These are phyloP conservation scores for Fraxinus ornus DNA, from an alignment of 305 asterid genomes.

Conservation along the genomic window DNA sequence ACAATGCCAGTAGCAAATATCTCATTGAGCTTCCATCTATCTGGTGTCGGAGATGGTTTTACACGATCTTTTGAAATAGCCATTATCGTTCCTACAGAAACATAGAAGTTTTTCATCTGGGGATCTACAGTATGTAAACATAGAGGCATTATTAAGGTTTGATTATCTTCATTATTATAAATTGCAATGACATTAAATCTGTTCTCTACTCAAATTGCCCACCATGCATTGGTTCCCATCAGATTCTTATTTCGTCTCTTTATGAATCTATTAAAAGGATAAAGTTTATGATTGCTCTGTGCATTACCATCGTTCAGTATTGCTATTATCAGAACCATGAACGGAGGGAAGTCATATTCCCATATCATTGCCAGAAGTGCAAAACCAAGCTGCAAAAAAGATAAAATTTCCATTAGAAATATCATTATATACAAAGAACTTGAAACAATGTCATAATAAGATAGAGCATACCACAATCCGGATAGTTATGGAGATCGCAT, in stretches of 20 bases:
- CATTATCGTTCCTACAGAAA: conserved; percentile 30
- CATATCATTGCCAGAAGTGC: conserved; percentile 35
- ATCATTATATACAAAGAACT: background rate
- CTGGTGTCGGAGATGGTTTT: conserved; percentile 31
- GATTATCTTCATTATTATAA: background rate
- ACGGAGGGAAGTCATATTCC: conserved; percentile 35
- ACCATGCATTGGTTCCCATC: background rate
- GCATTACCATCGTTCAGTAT: conserved; percentile 34
- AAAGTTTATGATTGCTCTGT: background rate
- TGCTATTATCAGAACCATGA: conserved; percentile 40
- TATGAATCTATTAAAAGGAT: background rate
- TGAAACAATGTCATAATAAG: background rate
- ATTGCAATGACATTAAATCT: background rate
- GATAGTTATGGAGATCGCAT: conserved; percentile 34
- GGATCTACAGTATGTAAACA: background rate
- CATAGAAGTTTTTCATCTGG: background rate
- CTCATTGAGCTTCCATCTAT: conserved; percentile 31
- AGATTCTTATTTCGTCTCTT: background rate
- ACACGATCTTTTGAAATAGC: conserved; percentile 35
- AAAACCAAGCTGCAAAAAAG: conserved; percentile 27
- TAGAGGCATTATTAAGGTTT: background rate
- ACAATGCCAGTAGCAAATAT: conserved; percentile 34
- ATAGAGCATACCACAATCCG: conserved; percentile 33
- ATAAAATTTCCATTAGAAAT: background rate
- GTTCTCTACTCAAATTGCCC: background rate